phyloP scores from a whole-genome alignment of 202 grass and related monocot genomes.

The Schoenoplectus tabernaemontani region DNA sequence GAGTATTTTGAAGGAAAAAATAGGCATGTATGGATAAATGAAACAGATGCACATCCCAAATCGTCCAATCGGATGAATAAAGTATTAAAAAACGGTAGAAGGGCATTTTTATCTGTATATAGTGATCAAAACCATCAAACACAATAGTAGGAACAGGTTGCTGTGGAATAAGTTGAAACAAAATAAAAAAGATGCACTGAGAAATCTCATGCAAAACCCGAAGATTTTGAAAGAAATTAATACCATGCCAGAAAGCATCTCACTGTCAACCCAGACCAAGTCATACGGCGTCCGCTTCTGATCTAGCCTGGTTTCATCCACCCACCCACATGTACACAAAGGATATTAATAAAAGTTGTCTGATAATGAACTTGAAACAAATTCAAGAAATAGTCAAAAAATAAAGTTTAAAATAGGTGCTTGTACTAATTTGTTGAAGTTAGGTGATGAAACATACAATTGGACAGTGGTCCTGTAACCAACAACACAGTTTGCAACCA shows the following conservation, averaged over 20 bases:
- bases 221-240: background rate
- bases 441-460: background rate
- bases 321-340: background rate
- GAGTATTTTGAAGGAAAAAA: background rate
- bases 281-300: constrained; percentile 60
- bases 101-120: background rate
- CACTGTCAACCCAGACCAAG: constrained; percentile 80
- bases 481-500: background rate
- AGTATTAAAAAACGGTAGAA: no score
- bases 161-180: no score
- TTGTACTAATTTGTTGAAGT: constrained; percentile 4
- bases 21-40: background rate
- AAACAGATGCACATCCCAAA: background rate
- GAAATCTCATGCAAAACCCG: background rate
- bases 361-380: no score
- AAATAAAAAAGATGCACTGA: no score
- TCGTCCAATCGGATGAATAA: background rate
- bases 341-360: no score
- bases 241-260: constrained; percentile 75
- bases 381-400: no score
- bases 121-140: no score
- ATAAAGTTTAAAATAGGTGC: no score
- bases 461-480: no score
- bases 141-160: no score
- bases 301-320: constrained; percentile 53